Evolutionary conservation across 2,329 filamentous ascomycete species (phyloP).

Genomic region (Colletotrichum sp.): DNA sequence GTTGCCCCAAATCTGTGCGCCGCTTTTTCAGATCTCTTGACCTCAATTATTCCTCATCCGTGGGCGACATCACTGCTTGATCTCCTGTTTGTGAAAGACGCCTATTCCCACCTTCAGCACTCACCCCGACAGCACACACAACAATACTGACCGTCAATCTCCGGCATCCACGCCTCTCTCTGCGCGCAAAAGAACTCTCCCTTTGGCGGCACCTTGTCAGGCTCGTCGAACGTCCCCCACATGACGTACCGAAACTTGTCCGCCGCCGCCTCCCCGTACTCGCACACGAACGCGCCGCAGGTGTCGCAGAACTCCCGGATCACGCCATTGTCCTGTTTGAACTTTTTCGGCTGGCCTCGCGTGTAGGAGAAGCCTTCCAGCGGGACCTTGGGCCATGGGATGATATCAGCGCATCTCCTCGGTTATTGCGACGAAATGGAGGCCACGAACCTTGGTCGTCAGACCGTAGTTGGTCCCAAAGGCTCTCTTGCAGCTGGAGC

Average conservation of each 20-base stretch:
- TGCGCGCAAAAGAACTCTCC: slow-evolving; percentile 60
- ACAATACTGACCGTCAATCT: slow-evolving; percentile 40
- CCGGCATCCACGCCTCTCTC: slow-evolving; percentile 54
- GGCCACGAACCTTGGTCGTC: no score
- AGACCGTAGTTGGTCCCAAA: no score
- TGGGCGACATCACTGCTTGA: neutral
- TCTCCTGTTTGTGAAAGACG: slow-evolving; percentile 1
- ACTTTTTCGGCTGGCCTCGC: slow-evolving; percentile 27
- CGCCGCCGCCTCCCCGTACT: slow-evolving; percentile 37
- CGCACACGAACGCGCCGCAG: slow-evolving; percentile 36
- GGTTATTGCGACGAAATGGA: no score
- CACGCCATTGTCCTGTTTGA: slow-evolving; percentile 36
- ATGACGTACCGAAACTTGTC: slow-evolving; percentile 48
- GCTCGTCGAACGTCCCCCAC: slow-evolving; percentile 55
- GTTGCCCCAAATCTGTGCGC: neutral
- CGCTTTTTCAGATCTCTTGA: neutral
- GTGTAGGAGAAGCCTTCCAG: slow-evolving; percentile 25
- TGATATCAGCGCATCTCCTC: no score
- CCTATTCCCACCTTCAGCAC: neutral
- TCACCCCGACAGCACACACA: neutral
- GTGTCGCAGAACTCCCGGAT: slow-evolving; percentile 35
- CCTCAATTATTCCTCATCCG: neutral
- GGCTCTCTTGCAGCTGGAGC: no score
- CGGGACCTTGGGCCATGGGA: slow-evolving; percentile 10
- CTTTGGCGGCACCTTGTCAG: slow-evolving; percentile 52